These are phyloP conservation scores for Thielaviopsis euricoi DNA, from an alignment of 2,329 filamentous ascomycete genomes.

Conservation along the genomic window DNA sequence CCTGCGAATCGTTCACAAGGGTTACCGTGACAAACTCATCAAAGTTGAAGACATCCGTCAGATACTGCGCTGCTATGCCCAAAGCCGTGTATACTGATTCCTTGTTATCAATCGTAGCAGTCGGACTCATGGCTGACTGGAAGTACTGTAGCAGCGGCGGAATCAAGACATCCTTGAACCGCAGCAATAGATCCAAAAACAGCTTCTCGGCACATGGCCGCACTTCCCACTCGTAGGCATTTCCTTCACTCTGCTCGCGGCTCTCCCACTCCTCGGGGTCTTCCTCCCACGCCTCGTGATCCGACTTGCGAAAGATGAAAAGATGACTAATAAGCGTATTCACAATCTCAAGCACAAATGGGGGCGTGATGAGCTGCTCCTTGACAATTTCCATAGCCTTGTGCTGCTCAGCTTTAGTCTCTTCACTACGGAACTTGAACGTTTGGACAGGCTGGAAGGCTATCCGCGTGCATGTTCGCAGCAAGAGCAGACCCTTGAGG, in stretches of 20 bases:
- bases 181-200: constrained; percentile 77
- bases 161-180: constrained; percentile 70
- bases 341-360: constrained; percentile 66
- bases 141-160: constrained; percentile 73
- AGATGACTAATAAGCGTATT: constrained; percentile 74
- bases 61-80: constrained; percentile 63
- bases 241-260: constrained; percentile 67
- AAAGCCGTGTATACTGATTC: constrained; percentile 92
- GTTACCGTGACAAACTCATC: constrained; percentile 60
- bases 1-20: constrained; percentile 62
- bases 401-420: constrained; percentile 61
- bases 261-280: constrained; percentile 94
- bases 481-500: constrained; percentile 65
- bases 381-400: constrained; percentile 55
- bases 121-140: constrained; percentile 49
- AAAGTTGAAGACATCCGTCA: constrained; percentile 67
- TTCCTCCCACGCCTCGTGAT: constrained; percentile 83
- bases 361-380: constrained; percentile 54
- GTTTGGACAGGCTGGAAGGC: constrained; percentile 65
- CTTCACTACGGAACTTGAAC: constrained; percentile 64
- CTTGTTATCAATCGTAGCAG: constrained; percentile 60
- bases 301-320: constrained; percentile 70
- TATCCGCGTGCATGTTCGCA: constrained; percentile 72
- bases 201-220: constrained; percentile 86
- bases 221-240: constrained; percentile 83